Percentiles rank a stretch among this genome's conserved stretches.
phyloP scores from a whole-genome alignment of 116 monocot genomes.

The Posidonia oceanica region DNA sequence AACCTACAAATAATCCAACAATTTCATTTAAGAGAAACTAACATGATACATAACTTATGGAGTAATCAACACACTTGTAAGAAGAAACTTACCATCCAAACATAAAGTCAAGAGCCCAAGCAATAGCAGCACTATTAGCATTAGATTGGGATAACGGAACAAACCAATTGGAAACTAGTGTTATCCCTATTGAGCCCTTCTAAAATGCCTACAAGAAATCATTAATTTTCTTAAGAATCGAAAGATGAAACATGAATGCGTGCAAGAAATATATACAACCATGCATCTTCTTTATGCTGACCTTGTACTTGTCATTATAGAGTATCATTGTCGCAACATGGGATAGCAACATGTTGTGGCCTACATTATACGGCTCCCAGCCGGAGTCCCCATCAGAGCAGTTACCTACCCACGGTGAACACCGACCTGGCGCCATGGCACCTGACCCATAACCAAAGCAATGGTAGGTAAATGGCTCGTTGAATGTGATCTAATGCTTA shows the following conservation, averaged over 20 bases:
- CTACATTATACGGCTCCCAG: conserved; percentile 16
- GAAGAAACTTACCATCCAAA: conserved; percentile 26
- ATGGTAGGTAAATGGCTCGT: conserved; percentile 13
- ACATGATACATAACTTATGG: no score
- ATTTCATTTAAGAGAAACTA: neutral
- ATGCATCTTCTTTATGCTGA: no score
- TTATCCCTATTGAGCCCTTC: conserved; percentile 23
- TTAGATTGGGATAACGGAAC: conserved; percentile 22
- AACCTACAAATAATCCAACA: conserved; percentile 30
- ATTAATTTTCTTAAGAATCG: no score
- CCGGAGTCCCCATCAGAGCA: conserved; percentile 12
- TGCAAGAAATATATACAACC: no score
- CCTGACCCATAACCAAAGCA: conserved; percentile 1
- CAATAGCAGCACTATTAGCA: conserved; percentile 12
- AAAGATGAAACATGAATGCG: no score
- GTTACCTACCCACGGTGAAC: conserved; percentile 3
- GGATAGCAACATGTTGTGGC: conserved; percentile 21
- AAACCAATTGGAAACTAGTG: conserved; percentile 25
- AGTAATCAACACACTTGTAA: neutral
- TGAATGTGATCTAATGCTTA: conserved; percentile 25
- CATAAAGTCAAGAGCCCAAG: conserved; percentile 33
- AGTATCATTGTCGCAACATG: conserved; percentile 9
- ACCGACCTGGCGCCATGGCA: conserved; percentile 8
- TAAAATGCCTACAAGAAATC: no score
- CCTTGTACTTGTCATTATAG: conserved; percentile 16